These are phyloP conservation scores for Syzygium grande DNA, from an alignment of 345 rosid species.

Conservation along the genomic window DNA sequence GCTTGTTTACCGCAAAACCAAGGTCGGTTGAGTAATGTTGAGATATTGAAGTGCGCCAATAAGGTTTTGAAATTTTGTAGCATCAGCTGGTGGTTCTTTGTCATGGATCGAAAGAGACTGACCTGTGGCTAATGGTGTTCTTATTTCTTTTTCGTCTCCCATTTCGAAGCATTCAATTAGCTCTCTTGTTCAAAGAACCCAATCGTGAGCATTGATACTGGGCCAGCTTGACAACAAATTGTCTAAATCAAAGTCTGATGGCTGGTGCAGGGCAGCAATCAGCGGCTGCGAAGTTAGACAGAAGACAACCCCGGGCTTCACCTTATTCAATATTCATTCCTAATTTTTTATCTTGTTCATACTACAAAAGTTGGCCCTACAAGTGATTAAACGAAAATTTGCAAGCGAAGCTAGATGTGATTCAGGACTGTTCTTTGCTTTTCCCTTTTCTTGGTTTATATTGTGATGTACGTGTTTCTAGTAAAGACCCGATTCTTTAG, in stretches of 20 bases:
- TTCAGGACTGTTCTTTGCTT: not conserved
- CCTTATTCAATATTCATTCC: not conserved
- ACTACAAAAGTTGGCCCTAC: not conserved
- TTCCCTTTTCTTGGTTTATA: not conserved
- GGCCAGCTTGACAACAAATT: not conserved
- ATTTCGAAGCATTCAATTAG: too few relatives aligned
- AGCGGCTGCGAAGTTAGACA: not conserved
- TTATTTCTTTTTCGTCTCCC: too few relatives aligned
- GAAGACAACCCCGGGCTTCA: not conserved
- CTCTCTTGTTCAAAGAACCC: not conserved
- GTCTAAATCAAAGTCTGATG: not conserved
- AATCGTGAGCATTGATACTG: not conserved
- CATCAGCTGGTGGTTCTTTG: too few relatives aligned
- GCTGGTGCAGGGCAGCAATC: not conserved
- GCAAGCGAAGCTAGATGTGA: not conserved
- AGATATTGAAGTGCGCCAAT: too few relatives aligned
- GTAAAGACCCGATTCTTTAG: not conserved
- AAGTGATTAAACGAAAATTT: not conserved
- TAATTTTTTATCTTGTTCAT: not conserved
- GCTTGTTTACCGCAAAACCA: too few relatives aligned
- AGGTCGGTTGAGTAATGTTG: too few relatives aligned
- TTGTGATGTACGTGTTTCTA: not conserved
- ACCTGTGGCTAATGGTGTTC: too few relatives aligned
- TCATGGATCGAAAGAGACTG: too few relatives aligned
- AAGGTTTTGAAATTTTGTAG: too few relatives aligned